phyloP scores from a whole-genome alignment of 2,329 filamentous ascomycete species.

The Orbilia ellipsospora region DNA sequence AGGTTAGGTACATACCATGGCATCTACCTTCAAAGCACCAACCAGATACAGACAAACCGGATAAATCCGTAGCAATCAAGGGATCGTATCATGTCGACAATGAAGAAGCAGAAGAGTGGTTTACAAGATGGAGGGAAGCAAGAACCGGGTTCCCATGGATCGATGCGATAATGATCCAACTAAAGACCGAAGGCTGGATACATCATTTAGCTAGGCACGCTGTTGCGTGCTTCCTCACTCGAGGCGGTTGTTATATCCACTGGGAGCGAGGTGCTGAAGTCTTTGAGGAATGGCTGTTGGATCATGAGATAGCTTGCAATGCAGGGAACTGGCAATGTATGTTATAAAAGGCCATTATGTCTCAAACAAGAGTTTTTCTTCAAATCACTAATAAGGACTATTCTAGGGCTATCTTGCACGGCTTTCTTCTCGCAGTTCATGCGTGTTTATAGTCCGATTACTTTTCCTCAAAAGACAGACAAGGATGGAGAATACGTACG shows the following conservation, averaged over 20 bases:
- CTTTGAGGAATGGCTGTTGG: conserved; percentile 79
- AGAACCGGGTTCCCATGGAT: conserved; percentile 83
- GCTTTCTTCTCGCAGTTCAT: conserved; percentile 80
- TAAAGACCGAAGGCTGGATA: conserved; percentile 79
- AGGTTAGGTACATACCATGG: conserved; percentile 77
- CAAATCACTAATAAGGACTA: background rate
- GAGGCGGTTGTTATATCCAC: conserved; percentile 80
- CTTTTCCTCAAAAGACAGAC: conserved; percentile 81
- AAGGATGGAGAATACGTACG: conserved; percentile 73
- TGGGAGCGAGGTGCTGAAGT: conserved; percentile 84
- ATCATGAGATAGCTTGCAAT: conserved; percentile 80
- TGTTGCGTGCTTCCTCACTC: conserved; percentile 83
- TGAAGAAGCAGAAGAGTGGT: conserved; percentile 72
- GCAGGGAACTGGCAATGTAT: conserved; percentile 78
- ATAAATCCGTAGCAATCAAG: conserved; percentile 65
- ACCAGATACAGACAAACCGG: conserved; percentile 63
- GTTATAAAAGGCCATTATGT: conserved; percentile 15
- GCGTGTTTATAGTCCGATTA: conserved; percentile 75
- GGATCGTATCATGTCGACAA: conserved; percentile 74
- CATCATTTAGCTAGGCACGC: conserved; percentile 81
- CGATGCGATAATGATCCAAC: conserved; percentile 81
- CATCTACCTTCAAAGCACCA: conserved; percentile 74
- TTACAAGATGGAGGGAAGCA: conserved; percentile 75
- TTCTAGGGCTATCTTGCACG: conserved; percentile 73
- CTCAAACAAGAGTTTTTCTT: no score